Base-by-base conservation (phyloP, 129 eudicot species). In the Tanacetum coccineum region DNA sequence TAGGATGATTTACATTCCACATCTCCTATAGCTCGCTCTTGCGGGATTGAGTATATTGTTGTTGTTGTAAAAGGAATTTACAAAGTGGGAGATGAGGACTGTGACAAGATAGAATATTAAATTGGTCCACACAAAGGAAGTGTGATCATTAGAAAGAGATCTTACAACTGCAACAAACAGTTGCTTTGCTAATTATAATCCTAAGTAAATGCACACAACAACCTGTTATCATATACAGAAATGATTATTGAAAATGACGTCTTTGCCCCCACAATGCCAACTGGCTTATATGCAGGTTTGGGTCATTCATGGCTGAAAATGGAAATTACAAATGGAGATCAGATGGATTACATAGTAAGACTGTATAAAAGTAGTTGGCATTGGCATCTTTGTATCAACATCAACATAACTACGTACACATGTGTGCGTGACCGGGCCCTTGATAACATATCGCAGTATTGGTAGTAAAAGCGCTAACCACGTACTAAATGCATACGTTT, bases 61-160 rank as follows among this genome's bases (percentile, higher is more conserved):
- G 25, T 22, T 22, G 25, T 22, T 22, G 25, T 22, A 22, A 22
- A 22, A 22, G 25, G 25, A 22, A 22, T 22, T 22, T 22, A 22
- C 19, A 67, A 68, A 50, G n/a, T 59, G 7, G 20, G 36, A 48
- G 79, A 75, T 13, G 53, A 50, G n/a, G 74, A 67, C 62, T 52
- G 9, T 30, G 63, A 59, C 13, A 75, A 21, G 30, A 8, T 22
- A 68, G 64, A 68, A 75, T 59, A 67, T 50, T 25, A 45, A 67
- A 67, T 32, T 76, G 80, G 80, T 68, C 75, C 79, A 69, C 54
- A 69, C 8, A 14, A 11, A 22, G 28, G n/a, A 54, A 25, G 49
- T 52, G 48, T 76, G 70, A 76, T 76, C 70, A 76, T 64, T 68
- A 68, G 59, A 76, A 68, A 76, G 70, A 42, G 70, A 76, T 76